A percentile compares a stretch with the other conserved stretches of the same genome.
Evolutionary conservation across 768 basidiomycete genomes (phyloP).

Genomic region (Lactarius akahatsu): DNA sequence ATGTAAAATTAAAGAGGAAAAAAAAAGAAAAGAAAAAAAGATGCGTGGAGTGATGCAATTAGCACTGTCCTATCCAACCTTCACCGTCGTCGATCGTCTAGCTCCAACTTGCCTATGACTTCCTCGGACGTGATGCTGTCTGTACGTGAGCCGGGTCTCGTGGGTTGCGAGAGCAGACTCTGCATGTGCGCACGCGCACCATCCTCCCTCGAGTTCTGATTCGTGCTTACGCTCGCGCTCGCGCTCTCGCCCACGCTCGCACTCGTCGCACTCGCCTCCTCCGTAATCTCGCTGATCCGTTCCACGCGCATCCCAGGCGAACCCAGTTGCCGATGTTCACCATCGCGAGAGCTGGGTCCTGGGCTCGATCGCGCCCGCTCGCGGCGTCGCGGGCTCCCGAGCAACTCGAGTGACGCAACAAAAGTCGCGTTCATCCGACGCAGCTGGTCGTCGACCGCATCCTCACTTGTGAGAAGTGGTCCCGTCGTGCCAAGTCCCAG

Average conservation of each 20-base stretch:
- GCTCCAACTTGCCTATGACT: slow-evolving; percentile 56
- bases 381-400: slow-evolving; percentile 40
- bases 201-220: slow-evolving; percentile 27
- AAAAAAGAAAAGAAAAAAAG: neutral
- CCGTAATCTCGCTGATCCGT: slow-evolving; percentile 30
- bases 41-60: slow-evolving; percentile 4
- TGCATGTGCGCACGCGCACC: slow-evolving; percentile 27
- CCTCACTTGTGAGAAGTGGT: slow-evolving; percentile 62
- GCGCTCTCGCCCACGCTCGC: slow-evolving; percentile 15
- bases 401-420: slow-evolving; percentile 58
- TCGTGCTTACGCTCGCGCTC: slow-evolving; percentile 14
- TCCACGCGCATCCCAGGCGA: slow-evolving; percentile 24
- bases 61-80: slow-evolving; percentile 13
- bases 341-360: slow-evolving; percentile 19
- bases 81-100: slow-evolving; percentile 32
- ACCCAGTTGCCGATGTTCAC: slow-evolving; percentile 11
- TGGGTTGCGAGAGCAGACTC: slow-evolving; percentile 25
- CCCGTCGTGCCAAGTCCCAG: slow-evolving; percentile 37
- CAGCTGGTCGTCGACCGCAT: slow-evolving; percentile 64
- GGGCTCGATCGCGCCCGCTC: slow-evolving; percentile 32
- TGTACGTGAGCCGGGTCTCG: slow-evolving; percentile 40
- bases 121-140: slow-evolving; percentile 47
- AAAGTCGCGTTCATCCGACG: slow-evolving; percentile 68
- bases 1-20: neutral
- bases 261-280: slow-evolving; percentile 20